Evolutionary conservation across 441 rosid species (phyloP).

Genomic region (Syzygium malaccense): DNA sequence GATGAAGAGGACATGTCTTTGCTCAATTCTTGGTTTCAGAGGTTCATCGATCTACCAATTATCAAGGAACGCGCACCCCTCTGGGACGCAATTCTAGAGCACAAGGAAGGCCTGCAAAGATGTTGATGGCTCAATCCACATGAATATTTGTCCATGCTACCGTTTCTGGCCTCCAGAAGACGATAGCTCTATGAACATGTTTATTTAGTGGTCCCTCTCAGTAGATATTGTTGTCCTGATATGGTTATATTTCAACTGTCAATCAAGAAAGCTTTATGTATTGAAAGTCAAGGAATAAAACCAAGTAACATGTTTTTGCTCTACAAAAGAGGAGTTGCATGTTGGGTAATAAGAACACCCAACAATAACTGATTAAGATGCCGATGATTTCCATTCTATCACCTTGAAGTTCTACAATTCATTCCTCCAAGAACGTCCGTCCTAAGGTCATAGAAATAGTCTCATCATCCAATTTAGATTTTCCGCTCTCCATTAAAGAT

Average conservation of each 20-base stretch:
- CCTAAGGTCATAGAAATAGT: background rate
- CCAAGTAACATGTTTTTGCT: background rate
- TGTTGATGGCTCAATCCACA: slow-evolving; percentile 5
- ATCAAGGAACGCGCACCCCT: slow-evolving; percentile 15
- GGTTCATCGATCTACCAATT: slow-evolving; percentile 5
- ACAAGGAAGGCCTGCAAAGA: slow-evolving; percentile 6
- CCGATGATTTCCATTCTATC: background rate
- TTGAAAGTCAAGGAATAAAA: background rate
- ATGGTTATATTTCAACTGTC: background rate
- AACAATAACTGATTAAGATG: background rate
- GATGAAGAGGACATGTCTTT: slow-evolving; percentile 4
- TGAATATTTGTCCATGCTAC: background rate
- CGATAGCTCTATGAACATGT: background rate
- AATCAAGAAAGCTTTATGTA: background rate
- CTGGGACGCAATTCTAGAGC: slow-evolving; percentile 5
- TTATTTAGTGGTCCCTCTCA: background rate
- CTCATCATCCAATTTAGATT: background rate
- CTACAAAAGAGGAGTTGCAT: background rate
- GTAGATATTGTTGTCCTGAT: background rate
- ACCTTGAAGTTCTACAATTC: background rate
- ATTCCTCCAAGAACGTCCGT: background rate
- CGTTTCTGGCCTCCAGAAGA: background rate
- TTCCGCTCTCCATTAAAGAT: background rate
- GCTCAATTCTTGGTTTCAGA: slow-evolving; percentile 12
- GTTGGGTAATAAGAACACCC: background rate